A percentile compares a stretch with the other conserved stretches of the same genome.
Conservation (phyloP, 176 grass and related monocot genomes). For the Areca catechu region DNA sequence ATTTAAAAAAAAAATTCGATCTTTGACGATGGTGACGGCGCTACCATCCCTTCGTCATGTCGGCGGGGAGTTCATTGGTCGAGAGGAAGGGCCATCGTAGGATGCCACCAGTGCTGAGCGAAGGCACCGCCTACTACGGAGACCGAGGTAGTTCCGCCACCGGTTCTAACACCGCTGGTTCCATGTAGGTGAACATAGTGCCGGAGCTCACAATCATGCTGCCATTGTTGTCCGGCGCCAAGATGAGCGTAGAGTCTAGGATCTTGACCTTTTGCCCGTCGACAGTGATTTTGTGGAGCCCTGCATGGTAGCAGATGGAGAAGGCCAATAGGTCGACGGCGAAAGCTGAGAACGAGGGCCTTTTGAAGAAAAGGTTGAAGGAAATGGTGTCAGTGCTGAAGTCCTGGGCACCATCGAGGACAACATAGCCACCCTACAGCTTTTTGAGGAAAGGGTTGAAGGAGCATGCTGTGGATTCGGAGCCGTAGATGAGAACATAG, state of each 20-base stretch:
- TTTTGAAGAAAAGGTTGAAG: conserved; percentile 42
- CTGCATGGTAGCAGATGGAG: conserved; percentile 72
- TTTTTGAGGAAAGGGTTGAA: no score
- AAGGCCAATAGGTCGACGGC: conserved; percentile 18
- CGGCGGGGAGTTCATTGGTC: no score
- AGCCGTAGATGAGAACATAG: conserved; percentile 76
- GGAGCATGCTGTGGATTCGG: conserved; percentile 75
- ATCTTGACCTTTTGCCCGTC: conserved; percentile 44
- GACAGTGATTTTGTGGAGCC: conserved; percentile 29
- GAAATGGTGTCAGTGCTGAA: conserved; percentile 10
- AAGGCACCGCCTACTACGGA: no score
- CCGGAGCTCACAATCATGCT: conserved; percentile 77
- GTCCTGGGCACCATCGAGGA: conserved; percentile 29
- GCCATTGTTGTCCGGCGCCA: conserved; percentile 23
- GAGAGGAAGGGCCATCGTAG: no score
- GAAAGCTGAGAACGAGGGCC: no score
- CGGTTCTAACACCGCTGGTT: conserved; percentile 39
- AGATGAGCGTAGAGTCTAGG: conserved; percentile 25
- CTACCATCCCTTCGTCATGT: no score
- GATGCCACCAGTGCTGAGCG: no score
- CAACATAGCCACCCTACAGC: no score
- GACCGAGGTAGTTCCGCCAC: no score
- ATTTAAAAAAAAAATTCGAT: no score
- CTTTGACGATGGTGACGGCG: no score
- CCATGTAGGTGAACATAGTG: conserved; percentile 73